Evolutionary conservation across 1,284 basidiomycete species (phyloP), one percentile per base, ranked within the genome.

Genomic region (Tremellales sp.): DNA sequence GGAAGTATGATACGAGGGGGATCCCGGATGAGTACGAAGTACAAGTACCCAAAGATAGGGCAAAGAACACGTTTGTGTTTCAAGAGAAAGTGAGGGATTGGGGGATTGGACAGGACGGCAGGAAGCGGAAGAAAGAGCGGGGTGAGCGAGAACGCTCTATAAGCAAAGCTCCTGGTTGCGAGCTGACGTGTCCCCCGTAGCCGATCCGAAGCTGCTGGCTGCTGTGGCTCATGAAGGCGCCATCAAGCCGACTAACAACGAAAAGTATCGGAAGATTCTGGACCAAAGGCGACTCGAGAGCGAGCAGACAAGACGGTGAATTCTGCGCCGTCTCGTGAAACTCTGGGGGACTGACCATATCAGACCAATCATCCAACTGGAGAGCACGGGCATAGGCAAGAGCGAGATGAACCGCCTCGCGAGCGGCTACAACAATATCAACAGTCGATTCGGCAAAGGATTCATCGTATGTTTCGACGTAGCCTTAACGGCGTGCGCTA

Each of bases 211-310:
- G 10, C 49, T 73, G 6, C 44, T 69, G 6, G 68, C 64, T 1
- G 53, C 52, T 11, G 65, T 75, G 21, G 58, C 64, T 17, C 73
- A 75, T 52, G 70, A 75, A 51, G 65, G 65, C 29, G 61, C 64
- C 17, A 58, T 70, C 39, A 55, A 62, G 23, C 70, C 72, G 2
- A 51, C 65, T 15, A 47, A 70, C 26, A 71, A 69, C 26, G 64
- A 70, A 6, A 71, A 75, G 45, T 77, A 78, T 53, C 64, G 73
- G n/a, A 67, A 68, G 50, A 70, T 78, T 13, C 62, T 77, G 11
- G 66, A 72, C 27, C 67, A 71, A 40, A 57, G 77, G 4, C 61
- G 70, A 17, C 49, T 69, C 31, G 73, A 77, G 52, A 67, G 67
- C n/a, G 65, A 70, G 33, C 71, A 70, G 47, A 70, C 74, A 3